Percentiles rank a stretch among this genome's conserved stretches.
Evolutionary conservation across 2,329 filamentous ascomycete genomes (phyloP).

Genomic region (Diplocarpon rosae): DNA sequence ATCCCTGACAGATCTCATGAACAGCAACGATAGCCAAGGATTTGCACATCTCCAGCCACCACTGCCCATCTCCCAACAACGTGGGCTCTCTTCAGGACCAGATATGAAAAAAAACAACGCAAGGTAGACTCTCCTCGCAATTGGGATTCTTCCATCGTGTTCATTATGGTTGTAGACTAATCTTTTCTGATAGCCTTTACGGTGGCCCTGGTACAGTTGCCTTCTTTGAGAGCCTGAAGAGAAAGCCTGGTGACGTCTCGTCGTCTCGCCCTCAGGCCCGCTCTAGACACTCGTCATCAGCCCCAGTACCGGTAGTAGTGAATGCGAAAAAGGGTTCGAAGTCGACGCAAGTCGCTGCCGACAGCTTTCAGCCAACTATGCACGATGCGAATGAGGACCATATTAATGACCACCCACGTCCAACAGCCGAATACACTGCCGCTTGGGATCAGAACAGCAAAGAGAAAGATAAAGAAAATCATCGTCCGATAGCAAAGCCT

Average conservation of each 20-base stretch:
- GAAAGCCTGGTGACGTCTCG: constrained; percentile 1
- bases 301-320: neutral
- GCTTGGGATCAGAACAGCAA: constrained; percentile 6
- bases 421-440: constrained; percentile 7
- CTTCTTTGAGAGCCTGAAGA: neutral
- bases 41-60: constrained; percentile 10
- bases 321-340: neutral
- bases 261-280: neutral
- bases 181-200: neutral
- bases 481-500: neutral
- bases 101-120: constrained; percentile 8
- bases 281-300: neutral
- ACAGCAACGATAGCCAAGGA: constrained; percentile 22
- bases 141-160: too few species aligned
- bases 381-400: neutral
- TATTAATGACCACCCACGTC: neutral
- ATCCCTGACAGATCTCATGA: constrained; percentile 28
- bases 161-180: too few species aligned
- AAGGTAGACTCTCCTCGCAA: neutral
- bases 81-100: constrained; percentile 13
- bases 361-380: neutral
- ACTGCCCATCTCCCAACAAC: constrained; percentile 1
- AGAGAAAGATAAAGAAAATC: constrained; percentile 26
- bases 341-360: neutral
- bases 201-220: neutral